Evolutionary conservation across 169 alveolate genomes (phyloP), one percentile per base, ranked within the genome.

Genomic region (Cardiosporidium cionae): DNA sequence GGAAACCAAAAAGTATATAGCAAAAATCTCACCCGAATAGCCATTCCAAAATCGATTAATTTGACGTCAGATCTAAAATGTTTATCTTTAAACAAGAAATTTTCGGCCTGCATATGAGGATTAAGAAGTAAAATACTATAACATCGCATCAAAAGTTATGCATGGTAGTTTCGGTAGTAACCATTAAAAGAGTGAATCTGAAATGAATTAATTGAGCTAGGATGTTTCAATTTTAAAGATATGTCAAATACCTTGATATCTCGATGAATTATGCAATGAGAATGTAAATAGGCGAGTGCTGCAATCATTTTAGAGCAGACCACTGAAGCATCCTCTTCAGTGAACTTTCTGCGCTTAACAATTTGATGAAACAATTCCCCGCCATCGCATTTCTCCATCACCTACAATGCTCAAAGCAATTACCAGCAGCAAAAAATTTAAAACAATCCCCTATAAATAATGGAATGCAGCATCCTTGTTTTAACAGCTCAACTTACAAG

Each of bases 381-480:
- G 2, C 91, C 91, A 22, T 77, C 88, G 65, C 92, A 87, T 69
- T 77, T 78, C 69, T 89, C 94, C 72, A 85, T 68, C 3, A 89
- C 88, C 23, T n/a, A n/a, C n/a, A n/a, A n/a, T n/a, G 84, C 62
- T 25, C 28, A 54, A 29, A 54, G 66, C 25, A 54, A 54, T 9
- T 3, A 9, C 58, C 16, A n/a, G 16, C 58, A n/a, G 58, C 9
- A n/a, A 44, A n/a, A 44, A n/a, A 44, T 9, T n/a, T 9, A 44
- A 9, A 44, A 44, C 58, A n/a, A n/a, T 9, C 16, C n/a, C 9
- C n/a, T 44, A n/a, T n/a, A 44, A n/a, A n/a, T 9, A n/a, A n/a
- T n/a, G n/a, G 58, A n/a, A 9, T n/a, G 16, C 16, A n/a, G 9
- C n/a, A 9, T n/a, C n/a, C n/a, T n/a, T n/a, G n/a, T n/a, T n/a